Conservation (phyloP, 1,284 basidiomycete species). For the Vanrija sp. region DNA sequence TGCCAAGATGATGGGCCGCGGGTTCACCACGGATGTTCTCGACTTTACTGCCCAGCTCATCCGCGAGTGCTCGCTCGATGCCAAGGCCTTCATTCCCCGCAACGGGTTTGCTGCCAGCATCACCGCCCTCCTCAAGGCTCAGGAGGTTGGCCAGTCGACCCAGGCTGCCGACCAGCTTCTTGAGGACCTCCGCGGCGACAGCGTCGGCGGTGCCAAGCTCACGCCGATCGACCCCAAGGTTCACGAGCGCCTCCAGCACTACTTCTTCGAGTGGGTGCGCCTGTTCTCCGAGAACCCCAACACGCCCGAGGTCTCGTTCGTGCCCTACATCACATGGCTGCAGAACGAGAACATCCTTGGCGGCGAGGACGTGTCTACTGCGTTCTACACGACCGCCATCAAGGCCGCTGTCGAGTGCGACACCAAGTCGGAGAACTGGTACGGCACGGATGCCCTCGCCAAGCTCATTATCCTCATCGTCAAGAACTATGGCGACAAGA, state of each 20-base stretch:
- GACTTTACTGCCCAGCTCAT: slow-evolving; percentile 81
- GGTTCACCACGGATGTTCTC: slow-evolving; percentile 71
- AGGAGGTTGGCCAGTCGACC: slow-evolving; percentile 36
- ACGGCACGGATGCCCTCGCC: slow-evolving; percentile 92
- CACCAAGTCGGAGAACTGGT: slow-evolving; percentile 75
- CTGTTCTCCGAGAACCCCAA: slow-evolving; percentile 71
- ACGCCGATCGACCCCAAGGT: slow-evolving; percentile 44
- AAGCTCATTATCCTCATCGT: slow-evolving; percentile 95
- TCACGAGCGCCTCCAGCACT: slow-evolving; percentile 56
- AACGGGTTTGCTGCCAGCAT: slow-evolving; percentile 76
- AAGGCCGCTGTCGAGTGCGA: slow-evolving; percentile 92
- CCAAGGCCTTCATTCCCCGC: slow-evolving; percentile 70
- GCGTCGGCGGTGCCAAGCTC: slow-evolving; percentile 14
- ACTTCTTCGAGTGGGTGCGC: slow-evolving; percentile 79
- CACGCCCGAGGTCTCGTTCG: slow-evolving; percentile 85
- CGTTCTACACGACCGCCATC: slow-evolving; percentile 97
- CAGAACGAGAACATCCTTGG: slow-evolving; percentile 96
- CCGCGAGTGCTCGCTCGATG: slow-evolving; percentile 75
- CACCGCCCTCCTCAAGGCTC: slow-evolving; percentile 67
- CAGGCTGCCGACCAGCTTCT: slow-evolving; percentile 44
- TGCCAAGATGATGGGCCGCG: slow-evolving; percentile 72
- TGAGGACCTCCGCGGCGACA: slow-evolving; percentile 36
- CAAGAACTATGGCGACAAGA: slow-evolving; percentile 78
- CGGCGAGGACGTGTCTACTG: slow-evolving; percentile 91
- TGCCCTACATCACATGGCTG: slow-evolving; percentile 93